Percentiles rank a stretch among this genome's conserved stretches.
These are phyloP conservation scores for Licmophora abbreviata DNA, from an alignment of 108 stramenopile species.

Conservation along the genomic window DNA sequence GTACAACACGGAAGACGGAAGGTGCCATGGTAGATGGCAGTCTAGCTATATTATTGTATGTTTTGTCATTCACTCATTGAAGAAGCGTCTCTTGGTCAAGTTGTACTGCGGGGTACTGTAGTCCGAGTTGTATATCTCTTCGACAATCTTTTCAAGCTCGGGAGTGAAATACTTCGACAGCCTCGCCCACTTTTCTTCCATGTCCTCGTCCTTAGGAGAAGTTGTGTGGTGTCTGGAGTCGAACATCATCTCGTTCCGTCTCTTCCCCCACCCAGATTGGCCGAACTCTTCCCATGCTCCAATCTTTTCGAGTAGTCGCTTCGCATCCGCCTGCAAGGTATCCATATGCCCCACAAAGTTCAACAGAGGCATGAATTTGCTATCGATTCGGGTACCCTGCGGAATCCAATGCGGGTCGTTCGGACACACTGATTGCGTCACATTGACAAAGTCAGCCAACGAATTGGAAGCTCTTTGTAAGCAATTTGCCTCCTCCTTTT, in stretches of 20 bases:
- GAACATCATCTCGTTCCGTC: conserved; percentile 31
- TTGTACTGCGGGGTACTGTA: too few species aligned
- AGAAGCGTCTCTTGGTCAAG: too few species aligned
- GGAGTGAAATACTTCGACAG: too few species aligned
- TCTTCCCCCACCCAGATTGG: conserved; percentile 29
- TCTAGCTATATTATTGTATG: too few species aligned
- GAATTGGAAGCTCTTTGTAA: background rate
- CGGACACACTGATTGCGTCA: conserved; percentile 3
- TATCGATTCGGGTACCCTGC: conserved; percentile 17
- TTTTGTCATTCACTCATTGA: too few species aligned
- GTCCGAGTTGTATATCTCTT: too few species aligned
- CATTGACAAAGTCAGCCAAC: background rate
- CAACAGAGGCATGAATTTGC: conserved; percentile 12
- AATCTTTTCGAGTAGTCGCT: conserved; percentile 13
- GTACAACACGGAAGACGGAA: too few species aligned
- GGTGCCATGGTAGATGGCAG: too few species aligned
- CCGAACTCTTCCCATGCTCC: conserved; percentile 36
- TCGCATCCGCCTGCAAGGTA: conserved; percentile 15
- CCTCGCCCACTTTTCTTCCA: too few species aligned
- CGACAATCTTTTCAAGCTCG: too few species aligned
- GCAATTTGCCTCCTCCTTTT: background rate
- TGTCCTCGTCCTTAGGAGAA: too few species aligned
- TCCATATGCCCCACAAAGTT: conserved; percentile 32
- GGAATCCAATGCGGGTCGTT: conserved; percentile 22
- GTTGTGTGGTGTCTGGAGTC: too few species aligned